These are phyloP conservation scores for Williopsis jadinii DNA, from an alignment of 1,139 yeast species.

Conservation along the genomic window DNA sequence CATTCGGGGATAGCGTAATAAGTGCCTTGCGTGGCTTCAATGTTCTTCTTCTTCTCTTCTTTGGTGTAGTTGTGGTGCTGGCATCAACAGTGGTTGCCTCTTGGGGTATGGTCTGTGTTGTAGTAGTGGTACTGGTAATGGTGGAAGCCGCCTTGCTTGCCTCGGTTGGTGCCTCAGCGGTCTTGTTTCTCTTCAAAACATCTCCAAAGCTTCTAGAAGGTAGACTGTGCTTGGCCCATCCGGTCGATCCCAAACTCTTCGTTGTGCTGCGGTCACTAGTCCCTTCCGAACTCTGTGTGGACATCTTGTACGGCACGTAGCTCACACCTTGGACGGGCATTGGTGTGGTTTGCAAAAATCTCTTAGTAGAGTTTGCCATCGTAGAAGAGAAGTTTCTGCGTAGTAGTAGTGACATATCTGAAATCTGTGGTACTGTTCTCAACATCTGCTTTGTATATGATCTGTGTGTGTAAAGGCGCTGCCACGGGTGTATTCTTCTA, in stretches of 20 bases:
- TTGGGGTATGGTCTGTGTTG: constrained; percentile 1
- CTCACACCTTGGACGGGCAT: constrained; percentile 12
- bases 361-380: constrained; percentile 12
- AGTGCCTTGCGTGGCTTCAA: constrained; percentile 85
- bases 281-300: constrained; percentile 1
- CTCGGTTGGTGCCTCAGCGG: constrained; percentile 1
- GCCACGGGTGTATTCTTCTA: neutral
- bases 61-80: constrained; percentile 7
- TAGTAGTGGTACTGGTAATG: too few species aligned
- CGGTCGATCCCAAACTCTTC: neutral
- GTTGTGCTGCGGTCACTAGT: neutral
- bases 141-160: constrained; percentile 1
- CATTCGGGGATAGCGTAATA: constrained; percentile 68
- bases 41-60: constrained; percentile 53
- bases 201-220: constrained; percentile 22
- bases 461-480: neutral
- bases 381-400: constrained; percentile 11
- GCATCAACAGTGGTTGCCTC: constrained; percentile 1
- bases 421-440: constrained; percentile 6
- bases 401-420: constrained; percentile 2
- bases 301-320: constrained; percentile 14
- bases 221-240: constrained; percentile 21
- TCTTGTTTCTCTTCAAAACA: constrained; percentile 14
- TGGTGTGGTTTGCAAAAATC: constrained; percentile 17
- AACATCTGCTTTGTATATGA: constrained; percentile 5